Conservation (phyloP, 2,329 filamentous ascomycete species). For the Colletotrichum limetticola region DNA sequence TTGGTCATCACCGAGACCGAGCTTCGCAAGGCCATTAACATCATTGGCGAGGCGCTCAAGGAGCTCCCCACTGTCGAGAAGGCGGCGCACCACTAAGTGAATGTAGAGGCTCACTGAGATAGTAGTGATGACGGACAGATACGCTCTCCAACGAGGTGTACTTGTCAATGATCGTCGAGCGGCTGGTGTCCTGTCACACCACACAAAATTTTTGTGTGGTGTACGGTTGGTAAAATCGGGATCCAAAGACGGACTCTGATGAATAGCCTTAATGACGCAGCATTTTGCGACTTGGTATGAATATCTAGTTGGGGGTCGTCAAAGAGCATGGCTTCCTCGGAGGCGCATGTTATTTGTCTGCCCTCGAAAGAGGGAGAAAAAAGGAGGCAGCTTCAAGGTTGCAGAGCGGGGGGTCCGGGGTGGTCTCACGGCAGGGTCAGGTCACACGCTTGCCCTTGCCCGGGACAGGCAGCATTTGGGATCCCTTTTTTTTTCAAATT, state of each 20-base stretch:
- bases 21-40: conserved; percentile 79
- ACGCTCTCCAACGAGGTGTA: neutral
- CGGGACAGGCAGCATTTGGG: neutral
- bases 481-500: neutral
- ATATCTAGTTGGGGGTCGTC: conserved; percentile 1
- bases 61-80: conserved; percentile 76
- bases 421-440: neutral
- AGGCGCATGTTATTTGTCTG: neutral
- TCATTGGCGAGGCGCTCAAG: conserved; percentile 83
- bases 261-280: neutral
- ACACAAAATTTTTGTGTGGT: neutral
- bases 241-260: neutral
- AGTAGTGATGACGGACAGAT: neutral
- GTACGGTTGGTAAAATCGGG: conserved; percentile 8
- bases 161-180: neutral
- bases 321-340: neutral
- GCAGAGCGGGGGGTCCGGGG: neutral
- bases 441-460: neutral
- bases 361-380: neutral
- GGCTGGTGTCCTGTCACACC: conserved; percentile 14
- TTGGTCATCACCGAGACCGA: conserved; percentile 93
- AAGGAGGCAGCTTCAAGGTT: neutral
- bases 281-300: neutral
- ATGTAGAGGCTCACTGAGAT: neutral
- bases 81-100: conserved; percentile 48